Base-by-base conservation (phyloP, 169 alveolate species). In the Cryptosporidium baileyi region DNA sequence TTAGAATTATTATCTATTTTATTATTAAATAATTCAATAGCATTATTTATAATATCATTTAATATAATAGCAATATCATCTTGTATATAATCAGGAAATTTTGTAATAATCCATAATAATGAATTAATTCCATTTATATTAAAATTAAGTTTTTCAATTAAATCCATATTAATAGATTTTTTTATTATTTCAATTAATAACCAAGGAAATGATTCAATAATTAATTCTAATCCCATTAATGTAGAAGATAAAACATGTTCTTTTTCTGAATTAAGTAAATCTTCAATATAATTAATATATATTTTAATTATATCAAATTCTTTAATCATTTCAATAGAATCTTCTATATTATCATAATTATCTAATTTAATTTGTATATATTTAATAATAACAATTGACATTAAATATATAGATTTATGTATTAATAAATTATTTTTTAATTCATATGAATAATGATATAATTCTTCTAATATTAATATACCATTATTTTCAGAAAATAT, bases 401-500 rank as follows among this genome's bases (percentile, higher is more conserved):
- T 54, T 24, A 57, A 34, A 34, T 74, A 74, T 28, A 54, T 30
- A 7, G 67, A 32, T 40, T 74, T 74, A 28, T 51, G 85, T 17
- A 57, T 6, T 38, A 74, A 36, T 34, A 22, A 15, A 9, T 41
- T 11, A 28, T 74, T 26, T 17, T 19, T 26, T 15, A 74, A 36
- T 19, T 74, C 85, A 19, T 36, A 74, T n/a, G 67, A 51, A 57
- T 57, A 74, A 41, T 74, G 67, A 17, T 54, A 74, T 13, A 74
- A 67, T 54, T 74, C 85, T 36, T 74, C 85, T 13, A 74, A 28
- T 11, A 74, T 57, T 11, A 22, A 3, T 3, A 32, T 19, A 4
- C 24, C 28, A 24, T 85, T 82, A 22, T 90, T 94, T 91, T 91
- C 91, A n/a, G 94, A 89, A 13, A 92, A 91, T n/a, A 93, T 80